Conservation (phyloP, 495 filamentous ascomycete genomes). For the Daldinia decipiens region DNA sequence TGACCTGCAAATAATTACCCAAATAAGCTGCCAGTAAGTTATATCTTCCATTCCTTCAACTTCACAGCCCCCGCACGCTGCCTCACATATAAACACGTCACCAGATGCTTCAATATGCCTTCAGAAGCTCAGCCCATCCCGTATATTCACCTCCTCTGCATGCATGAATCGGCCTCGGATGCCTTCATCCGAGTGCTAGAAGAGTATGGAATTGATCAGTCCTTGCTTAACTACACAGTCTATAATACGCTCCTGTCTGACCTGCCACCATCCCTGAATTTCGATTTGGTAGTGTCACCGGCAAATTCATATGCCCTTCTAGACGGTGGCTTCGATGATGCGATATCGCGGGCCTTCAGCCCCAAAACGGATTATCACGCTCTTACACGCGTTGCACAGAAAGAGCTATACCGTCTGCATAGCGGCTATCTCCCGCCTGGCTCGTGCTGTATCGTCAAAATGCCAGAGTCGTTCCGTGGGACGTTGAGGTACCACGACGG, state of each 20-base stretch:
- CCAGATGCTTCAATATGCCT: not conserved
- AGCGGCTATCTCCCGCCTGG: conserved; percentile 4
- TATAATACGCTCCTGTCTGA: conserved; percentile 3
- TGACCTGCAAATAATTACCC: not conserved
- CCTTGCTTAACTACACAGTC: not conserved
- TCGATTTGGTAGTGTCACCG: conserved; percentile 5
- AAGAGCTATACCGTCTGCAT: conserved; percentile 3
- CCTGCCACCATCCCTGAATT: not conserved
- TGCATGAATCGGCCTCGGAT: conserved; percentile 1
- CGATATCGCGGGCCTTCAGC: conserved; percentile 10
- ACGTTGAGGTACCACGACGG: conserved; percentile 10
- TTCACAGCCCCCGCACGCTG: not conserved
- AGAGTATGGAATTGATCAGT: not conserved
- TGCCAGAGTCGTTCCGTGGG: conserved; percentile 3
- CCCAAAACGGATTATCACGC: not conserved
- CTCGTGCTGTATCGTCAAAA: conserved; percentile 7
- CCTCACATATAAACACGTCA: not conserved
- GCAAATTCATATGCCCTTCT: conserved; percentile 7
- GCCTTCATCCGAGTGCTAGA: not conserved
- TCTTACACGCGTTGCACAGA: conserved; percentile 6
- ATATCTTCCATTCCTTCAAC: not conserved
- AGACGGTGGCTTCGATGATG: conserved; percentile 8
- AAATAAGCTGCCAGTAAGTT: not conserved
- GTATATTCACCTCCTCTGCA: conserved; percentile 10
- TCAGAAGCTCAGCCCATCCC: not conserved